Conservation (phyloP, 176 grass and related monocot genomes). For the Cocos nucifera region DNA sequence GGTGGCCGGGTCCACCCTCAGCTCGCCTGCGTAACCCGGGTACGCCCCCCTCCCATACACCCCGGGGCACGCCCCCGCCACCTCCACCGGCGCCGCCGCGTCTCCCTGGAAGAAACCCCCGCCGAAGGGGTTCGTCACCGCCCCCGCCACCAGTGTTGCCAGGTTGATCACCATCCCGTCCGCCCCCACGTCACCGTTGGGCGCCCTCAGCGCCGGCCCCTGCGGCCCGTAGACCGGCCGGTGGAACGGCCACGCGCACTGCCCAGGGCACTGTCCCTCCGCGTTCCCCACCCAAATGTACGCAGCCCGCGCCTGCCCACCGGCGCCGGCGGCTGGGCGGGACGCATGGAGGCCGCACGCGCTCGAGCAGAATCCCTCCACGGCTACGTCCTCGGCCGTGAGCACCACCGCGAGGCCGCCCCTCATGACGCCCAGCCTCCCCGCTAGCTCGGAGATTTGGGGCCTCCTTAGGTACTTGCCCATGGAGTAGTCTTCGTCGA, state of each 20-base stretch:
- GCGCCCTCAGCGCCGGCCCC: slow-evolving; percentile 34
- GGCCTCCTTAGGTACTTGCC: slow-evolving; percentile 36
- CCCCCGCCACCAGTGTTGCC: slow-evolving; percentile 58
- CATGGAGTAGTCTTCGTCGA: slow-evolving; percentile 40
- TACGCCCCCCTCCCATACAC: slow-evolving; percentile 50
- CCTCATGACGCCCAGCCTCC: slow-evolving; percentile 48
- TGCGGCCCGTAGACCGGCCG: neutral
- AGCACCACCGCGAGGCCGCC: slow-evolving; percentile 60
- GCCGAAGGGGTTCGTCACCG: slow-evolving; percentile 75
- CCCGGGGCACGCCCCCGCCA: slow-evolving; percentile 44
- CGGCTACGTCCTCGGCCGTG: slow-evolving; percentile 61
- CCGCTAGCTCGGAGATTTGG: slow-evolving; percentile 43
- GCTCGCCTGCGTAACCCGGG: slow-evolving; percentile 43
- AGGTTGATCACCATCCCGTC: slow-evolving; percentile 83
- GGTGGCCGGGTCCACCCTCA: slow-evolving; percentile 40
- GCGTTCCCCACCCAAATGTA: slow-evolving; percentile 77
- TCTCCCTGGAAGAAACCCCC: slow-evolving; percentile 66
- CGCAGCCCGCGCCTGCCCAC: neutral
- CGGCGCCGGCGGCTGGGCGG: neutral
- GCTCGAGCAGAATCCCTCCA: slow-evolving; percentile 50
- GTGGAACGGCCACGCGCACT: slow-evolving; percentile 85
- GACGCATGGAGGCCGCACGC: slow-evolving; percentile 48
- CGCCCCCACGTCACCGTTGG: slow-evolving; percentile 53
- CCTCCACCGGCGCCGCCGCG: slow-evolving; percentile 42
- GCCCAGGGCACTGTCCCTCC: slow-evolving; percentile 51